A percentile compares a stretch with the other conserved stretches of the same genome.
Conservation (phyloP, 1,284 basidiomycete genomes). For the Melampsora abietis-canadensis region DNA sequence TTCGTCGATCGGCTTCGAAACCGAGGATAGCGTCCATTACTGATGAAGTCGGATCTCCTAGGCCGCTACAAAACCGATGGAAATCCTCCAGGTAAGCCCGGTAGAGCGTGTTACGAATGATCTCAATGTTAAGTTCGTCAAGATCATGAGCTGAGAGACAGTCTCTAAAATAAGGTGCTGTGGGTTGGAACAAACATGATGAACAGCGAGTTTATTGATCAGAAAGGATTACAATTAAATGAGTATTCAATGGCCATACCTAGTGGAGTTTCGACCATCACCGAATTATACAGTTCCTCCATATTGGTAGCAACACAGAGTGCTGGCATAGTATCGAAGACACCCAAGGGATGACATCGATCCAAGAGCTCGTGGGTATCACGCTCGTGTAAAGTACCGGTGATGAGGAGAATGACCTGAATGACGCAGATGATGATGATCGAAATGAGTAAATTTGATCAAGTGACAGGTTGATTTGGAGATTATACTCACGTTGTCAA, state of each 20-base stretch:
- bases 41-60: conserved; percentile 80
- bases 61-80: conserved; percentile 71
- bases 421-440: background rate
- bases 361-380: conserved; percentile 96
- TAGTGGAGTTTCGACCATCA: conserved; percentile 93
- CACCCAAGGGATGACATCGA: conserved; percentile 92
- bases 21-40: conserved; percentile 84
- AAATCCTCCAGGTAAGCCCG: conserved; percentile 99
- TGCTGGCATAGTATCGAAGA: conserved; percentile 98
- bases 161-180: conserved; percentile 94
- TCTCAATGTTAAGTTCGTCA: conserved; percentile 99
- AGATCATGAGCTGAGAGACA: conserved; percentile 92
- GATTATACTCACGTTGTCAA: conserved; percentile 71
- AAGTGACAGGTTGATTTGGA: background rate
- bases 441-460: background rate
- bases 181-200: background rate
- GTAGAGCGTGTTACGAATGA: conserved; percentile 99
- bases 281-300: conserved; percentile 96
- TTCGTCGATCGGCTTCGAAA: conserved; percentile 94
- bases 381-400: conserved; percentile 92
- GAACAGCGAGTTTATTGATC: conserved; percentile 36
- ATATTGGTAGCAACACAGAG: conserved; percentile 98
- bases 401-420: conserved; percentile 81
- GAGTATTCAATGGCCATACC: conserved; percentile 59
- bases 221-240: conserved; percentile 32